phyloP scores from a whole-genome alignment of 192 early-diverging fungal genomes.

The Dissophora ornata region DNA sequence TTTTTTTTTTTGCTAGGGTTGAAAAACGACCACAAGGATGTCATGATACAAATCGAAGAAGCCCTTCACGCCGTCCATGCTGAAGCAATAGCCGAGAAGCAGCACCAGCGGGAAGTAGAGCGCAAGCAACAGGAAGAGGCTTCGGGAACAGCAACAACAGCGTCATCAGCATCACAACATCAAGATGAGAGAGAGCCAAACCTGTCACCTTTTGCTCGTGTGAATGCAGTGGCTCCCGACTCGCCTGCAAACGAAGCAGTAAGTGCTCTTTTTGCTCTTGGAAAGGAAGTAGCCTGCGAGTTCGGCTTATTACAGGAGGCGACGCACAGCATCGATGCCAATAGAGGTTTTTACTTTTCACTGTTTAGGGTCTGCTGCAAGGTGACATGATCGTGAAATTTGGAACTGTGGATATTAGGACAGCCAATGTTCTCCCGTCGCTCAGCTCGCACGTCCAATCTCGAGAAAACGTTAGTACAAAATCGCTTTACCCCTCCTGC shows the following conservation, averaged over 20 bases:
- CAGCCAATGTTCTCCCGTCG: constrained; percentile 51
- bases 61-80: constrained; percentile 60
- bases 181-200: no score
- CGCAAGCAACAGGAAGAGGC: constrained; percentile 9
- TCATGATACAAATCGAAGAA: constrained; percentile 65
- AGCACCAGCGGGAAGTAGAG: constrained; percentile 11
- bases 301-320: no score
- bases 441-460: constrained; percentile 53
- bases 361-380: constrained; percentile 57
- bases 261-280: constrained; percentile 3
- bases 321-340: no score
- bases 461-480: constrained; percentile 47
- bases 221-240: constrained; percentile 68
- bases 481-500: no score
- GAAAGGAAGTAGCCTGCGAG: no score
- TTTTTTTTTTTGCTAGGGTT: constrained; percentile 28
- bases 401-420: constrained; percentile 50
- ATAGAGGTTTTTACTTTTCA: constrained; percentile 1
- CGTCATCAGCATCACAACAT: constrained; percentile 7
- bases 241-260: constrained; percentile 64
- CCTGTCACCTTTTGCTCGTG: constrained; percentile 61
- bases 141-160: not conserved
- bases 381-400: constrained; percentile 60
- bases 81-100: constrained; percentile 41
- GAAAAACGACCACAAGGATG: constrained; percentile 62